Conservation (phyloP, 1,139 yeast species). For the Taphrina pruni region DNA sequence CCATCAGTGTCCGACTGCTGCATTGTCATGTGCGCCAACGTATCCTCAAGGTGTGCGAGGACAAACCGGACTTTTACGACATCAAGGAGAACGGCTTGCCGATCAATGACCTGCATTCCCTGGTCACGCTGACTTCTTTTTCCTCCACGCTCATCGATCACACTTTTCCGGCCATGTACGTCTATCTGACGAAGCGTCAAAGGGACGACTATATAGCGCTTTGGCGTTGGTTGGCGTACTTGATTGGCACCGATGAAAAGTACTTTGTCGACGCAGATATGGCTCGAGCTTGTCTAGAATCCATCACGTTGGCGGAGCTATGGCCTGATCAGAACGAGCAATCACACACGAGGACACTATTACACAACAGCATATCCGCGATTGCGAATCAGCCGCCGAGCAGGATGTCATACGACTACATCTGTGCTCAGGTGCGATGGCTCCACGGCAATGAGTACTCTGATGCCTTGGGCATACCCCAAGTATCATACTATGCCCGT, state of each 20-base stretch:
- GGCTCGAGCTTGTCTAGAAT: constrained; percentile 39
- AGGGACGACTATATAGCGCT: constrained; percentile 39
- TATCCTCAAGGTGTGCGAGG: constrained; percentile 19
- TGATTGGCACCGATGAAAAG: constrained; percentile 35
- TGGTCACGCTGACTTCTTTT: constrained; percentile 35
- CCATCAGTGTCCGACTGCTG: constrained; percentile 38
- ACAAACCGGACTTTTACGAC: constrained; percentile 33
- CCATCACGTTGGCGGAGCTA: constrained; percentile 34
- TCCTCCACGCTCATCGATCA: constrained; percentile 34
- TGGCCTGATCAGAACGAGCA: constrained; percentile 29
- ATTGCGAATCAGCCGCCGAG: constrained; percentile 38
- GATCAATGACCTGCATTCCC: constrained; percentile 33
- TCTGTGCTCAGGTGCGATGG: constrained; percentile 40
- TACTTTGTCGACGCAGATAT: constrained; percentile 29
- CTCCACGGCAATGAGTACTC: constrained; percentile 30
- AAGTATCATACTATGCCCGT: constrained; percentile 15
- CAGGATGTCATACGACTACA: constrained; percentile 31
- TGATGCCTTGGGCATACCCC: constrained; percentile 32
- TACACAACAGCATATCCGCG: constrained; percentile 32
- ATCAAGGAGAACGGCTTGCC: constrained; percentile 32
- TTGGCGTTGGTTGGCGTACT: constrained; percentile 39
- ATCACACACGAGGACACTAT: constrained; percentile 21
- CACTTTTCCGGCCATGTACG: constrained; percentile 36
- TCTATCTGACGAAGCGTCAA: constrained; percentile 30
- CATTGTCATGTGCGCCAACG: constrained; percentile 37